These are phyloP conservation scores for Paecilomyces formosus DNA, from an alignment of 2,329 filamentous ascomycete genomes.

Conservation along the genomic window DNA sequence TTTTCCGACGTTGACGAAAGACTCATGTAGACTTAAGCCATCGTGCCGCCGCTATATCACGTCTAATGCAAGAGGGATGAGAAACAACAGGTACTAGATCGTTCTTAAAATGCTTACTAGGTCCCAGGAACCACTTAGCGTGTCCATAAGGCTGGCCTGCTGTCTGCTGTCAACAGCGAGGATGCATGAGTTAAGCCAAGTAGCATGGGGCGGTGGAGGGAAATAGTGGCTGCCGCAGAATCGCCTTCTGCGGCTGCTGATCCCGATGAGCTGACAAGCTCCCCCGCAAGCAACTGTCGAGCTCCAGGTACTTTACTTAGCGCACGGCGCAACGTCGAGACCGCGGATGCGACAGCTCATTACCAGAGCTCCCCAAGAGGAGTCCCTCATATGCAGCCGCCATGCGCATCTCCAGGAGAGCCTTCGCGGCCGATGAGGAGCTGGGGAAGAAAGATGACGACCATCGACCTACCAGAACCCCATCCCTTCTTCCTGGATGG, in stretches of 20 bases:
- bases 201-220: background rate
- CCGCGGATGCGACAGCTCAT: constrained; percentile 5
- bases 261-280: background rate
- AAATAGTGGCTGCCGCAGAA: background rate
- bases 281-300: constrained; percentile 5
- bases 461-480: constrained; percentile 36
- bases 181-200: background rate
- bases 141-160: background rate
- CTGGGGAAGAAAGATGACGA: constrained; percentile 60
- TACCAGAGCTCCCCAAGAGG: constrained; percentile 15
- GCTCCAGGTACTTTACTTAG: background rate
- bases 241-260: background rate
- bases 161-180: background rate
- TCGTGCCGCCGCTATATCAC: background rate
- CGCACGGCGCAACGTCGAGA: background rate
- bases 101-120: background rate
- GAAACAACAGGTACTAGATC: background rate
- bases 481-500: constrained; percentile 24
- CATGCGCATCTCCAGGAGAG: constrained; percentile 34
- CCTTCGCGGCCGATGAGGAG: constrained; percentile 52
- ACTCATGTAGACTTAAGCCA: background rate
- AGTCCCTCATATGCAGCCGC: constrained; percentile 10
- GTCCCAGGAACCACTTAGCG: background rate
- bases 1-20: background rate
- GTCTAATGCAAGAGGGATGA: background rate